Conservation (phyloP, 176 grass and related monocot species). For the Puya raimondii region DNA sequence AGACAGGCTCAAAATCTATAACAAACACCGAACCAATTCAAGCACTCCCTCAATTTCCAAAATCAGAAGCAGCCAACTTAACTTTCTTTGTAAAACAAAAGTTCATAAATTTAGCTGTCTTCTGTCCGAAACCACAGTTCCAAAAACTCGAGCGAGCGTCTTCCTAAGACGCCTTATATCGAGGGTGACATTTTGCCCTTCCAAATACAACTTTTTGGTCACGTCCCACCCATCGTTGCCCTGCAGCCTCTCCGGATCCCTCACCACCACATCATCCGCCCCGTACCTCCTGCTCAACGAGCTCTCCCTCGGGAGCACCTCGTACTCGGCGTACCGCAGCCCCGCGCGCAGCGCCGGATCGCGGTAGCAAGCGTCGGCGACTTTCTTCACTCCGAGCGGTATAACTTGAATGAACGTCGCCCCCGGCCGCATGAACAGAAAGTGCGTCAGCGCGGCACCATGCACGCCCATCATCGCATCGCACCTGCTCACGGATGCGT, state of each 20-base stretch:
- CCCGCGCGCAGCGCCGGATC: conserved; percentile 35
- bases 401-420: conserved; percentile 40
- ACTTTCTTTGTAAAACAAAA: background rate
- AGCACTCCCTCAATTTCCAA: too few species aligned
- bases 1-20: too few species aligned
- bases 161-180: conserved; percentile 29
- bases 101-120: background rate
- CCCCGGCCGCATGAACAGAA: conserved; percentile 52
- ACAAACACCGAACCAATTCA: too few species aligned
- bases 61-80: too few species aligned
- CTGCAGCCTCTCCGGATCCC: conserved; percentile 27
- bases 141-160: conserved; percentile 1
- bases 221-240: conserved; percentile 16
- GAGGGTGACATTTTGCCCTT: conserved; percentile 52
- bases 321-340: conserved; percentile 51
- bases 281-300: conserved; percentile 32
- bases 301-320: conserved; percentile 36
- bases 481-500: conserved; percentile 32
- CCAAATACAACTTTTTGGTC: conserved; percentile 30
- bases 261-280: conserved; percentile 19
- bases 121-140: background rate
- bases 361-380: conserved; percentile 36
- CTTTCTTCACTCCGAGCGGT: conserved; percentile 27
- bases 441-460: conserved; percentile 58
- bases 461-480: conserved; percentile 75